A percentile compares a stretch with the other conserved stretches of the same genome.
Conservation (phyloP, 768 basidiomycete species). For the Mrakia blollopis region DNA sequence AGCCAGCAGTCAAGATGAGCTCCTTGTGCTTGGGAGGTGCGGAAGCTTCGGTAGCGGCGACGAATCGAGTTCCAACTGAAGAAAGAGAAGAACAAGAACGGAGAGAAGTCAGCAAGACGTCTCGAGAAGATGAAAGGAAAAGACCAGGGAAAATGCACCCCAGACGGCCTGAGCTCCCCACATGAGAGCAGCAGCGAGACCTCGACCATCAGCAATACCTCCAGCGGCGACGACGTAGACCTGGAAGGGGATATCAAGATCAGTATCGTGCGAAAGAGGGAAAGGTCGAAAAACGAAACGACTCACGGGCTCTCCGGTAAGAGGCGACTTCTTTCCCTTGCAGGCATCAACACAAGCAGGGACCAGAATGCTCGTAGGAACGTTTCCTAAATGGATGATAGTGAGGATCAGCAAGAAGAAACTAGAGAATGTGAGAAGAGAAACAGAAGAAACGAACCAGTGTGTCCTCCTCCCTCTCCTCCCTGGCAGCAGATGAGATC, state of each 20-base stretch:
- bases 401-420: no score
- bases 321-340: conserved; percentile 66
- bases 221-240: conserved; percentile 83
- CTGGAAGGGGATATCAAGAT: neutral
- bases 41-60: conserved; percentile 61
- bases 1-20: conserved; percentile 44
- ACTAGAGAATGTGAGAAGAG: no score
- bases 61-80: conserved; percentile 70
- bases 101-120: no score
- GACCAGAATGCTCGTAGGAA: conserved; percentile 77
- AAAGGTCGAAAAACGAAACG: neutral
- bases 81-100: no score
- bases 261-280: neutral
- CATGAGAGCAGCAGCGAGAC: conserved; percentile 72
- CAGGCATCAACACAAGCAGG: conserved; percentile 49
- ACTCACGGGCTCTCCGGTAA: conserved; percentile 63
- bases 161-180: conserved; percentile 86
- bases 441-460: no score
- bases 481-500: conserved; percentile 83
- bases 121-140: no score
- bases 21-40: conserved; percentile 85
- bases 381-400: no score
- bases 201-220: conserved; percentile 81
- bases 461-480: conserved; percentile 88
- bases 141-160: conserved; percentile 41